Base-by-base conservation (phyloP, 805 yeast species). In the Zygosaccharomyces pseudorouxii region DNA sequence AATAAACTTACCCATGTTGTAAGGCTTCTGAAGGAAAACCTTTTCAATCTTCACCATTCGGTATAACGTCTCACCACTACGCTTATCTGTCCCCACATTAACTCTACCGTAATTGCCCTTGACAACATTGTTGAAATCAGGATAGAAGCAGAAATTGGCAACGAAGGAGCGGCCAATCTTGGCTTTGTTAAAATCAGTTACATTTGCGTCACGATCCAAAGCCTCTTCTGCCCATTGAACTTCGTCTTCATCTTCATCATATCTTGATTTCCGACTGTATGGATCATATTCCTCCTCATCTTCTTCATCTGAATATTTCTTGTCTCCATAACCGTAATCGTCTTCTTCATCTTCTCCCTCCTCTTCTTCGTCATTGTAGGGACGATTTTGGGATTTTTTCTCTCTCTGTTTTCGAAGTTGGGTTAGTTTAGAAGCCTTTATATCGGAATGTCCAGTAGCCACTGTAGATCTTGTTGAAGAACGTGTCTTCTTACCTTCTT, bases 1-100 rank as follows among this genome's bases (percentile, higher is more conserved):
- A 25, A 70, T 71, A 42, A 77, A 71, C 50, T 70, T 71, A 47
- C 77, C 72, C 64, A 79, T 71, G 30, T 65, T 68, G 60, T 81
- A 81, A 14, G 81, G 79, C 53, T 71, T 75, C 39, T 73, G 76
- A 42, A 71, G 68, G 22, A 76, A 77, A 7, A 86, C 78, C 47
- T 79, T 84, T 55, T 82, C 85, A 38, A 93, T 81, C 62, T 80
- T 84, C 42, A 92, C 95, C 79, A 92, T 77, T 58, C 97, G 77
- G 68, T 93, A 92, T 46, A 79, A 78, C 9, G 84, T 77, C 59
- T 74, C 72, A 27, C 84, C 80, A 10, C 82, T 78, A 39, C 80
- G 75, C 48, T 75, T 76, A 58, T 83, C 84, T 37, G 72, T 61
- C 8, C 97, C 96, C 48, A 93, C 78, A 63, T 88, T 89, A 47